Base-by-base conservation (phyloP, 106 monocot genomes). In the Dendrobium catenatum region DNA sequence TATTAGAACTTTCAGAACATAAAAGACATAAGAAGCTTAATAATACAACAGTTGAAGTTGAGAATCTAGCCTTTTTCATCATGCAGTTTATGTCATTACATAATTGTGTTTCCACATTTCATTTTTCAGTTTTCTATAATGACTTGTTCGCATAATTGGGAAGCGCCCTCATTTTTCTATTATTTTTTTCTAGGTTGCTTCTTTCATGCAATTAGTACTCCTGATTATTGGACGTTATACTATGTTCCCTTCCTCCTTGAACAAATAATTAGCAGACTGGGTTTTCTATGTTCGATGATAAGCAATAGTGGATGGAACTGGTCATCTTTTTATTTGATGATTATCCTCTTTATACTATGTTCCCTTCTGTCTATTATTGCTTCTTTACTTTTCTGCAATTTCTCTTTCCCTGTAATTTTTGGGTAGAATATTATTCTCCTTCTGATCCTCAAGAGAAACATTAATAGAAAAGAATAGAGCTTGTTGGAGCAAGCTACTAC, bases 401-500 rank as follows among this genome's bases (percentile, higher is more conserved):
- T 61, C 20, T 61, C 51, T 61, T n/a, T 61, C n/a, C 19, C 4
- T 61, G 22, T 61, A 61, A 22, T 61, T 3, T 61, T 61, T 61
- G 61, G 61, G 22, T 4, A 56, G 15, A 8, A 56, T 56, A 56
- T 2, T 56, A 56, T 56, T 11, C 19, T 56, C 3, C 4, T 16
- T 15, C 5, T 61, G 4, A n/a, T 4, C n/a, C 22, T 61, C 6
- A 19, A 61, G 6, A 22, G 4, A 61, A 61, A 22, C 6, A 4
- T 22, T 61, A 3, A 61, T 61, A 22, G 5, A 61, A 6, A 61
- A 22, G 61, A 61, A 61, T 61, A 61, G 6, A 61, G 61, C 61
- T 61, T 61, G 61, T 61, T 61, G 61, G 61, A 61, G 22, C 61
- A 61, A 61, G 61, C 61, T 61, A 61, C n/a, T 24, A 20, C 61